phyloP scores from a whole-genome alignment of 2,329 filamentous ascomycete species.

The Stromatinia cepivora region DNA sequence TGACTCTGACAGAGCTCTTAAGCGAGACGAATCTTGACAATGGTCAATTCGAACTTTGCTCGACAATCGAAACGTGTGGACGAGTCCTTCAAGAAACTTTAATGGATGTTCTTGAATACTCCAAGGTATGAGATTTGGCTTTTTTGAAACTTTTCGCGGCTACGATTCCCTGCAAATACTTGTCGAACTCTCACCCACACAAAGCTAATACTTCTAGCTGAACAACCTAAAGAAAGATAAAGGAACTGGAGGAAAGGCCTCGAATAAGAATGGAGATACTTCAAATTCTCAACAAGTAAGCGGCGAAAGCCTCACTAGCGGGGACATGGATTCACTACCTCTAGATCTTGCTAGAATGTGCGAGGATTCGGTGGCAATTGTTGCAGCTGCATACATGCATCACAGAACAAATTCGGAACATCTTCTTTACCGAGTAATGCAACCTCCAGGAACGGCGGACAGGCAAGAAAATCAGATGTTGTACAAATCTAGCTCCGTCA shows the following conservation, averaged over 20 bases:
- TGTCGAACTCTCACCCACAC: too few relatives aligned
- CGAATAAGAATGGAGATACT: neutral
- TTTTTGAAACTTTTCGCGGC: too few relatives aligned
- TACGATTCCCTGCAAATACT: too few relatives aligned
- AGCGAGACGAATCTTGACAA: conserved; percentile 13
- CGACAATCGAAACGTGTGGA: conserved; percentile 24
- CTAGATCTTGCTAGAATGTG: conserved; percentile 26
- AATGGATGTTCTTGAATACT: conserved; percentile 42
- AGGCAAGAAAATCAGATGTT: neutral
- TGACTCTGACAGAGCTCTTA: conserved; percentile 17
- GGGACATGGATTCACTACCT: neutral
- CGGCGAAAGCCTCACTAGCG: neutral
- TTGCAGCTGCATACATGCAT: conserved; percentile 21
- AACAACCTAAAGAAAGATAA: conserved; percentile 15
- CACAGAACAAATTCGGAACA: conserved; percentile 13
- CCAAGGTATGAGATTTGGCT: conserved; percentile 46
- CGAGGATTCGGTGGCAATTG: conserved; percentile 23
- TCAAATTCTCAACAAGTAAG: neutral
- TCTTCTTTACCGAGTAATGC: conserved; percentile 10
- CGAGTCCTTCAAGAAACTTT: conserved; percentile 37
- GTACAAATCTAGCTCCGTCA: neutral
- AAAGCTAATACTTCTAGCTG: conserved; percentile 12
- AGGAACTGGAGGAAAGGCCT: neutral
- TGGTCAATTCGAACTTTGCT: conserved; percentile 22
- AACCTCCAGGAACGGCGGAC: conserved; percentile 11